Percentiles rank a stretch among this genome's conserved stretches.
phyloP scores from a whole-genome alignment of 139 green algal genomes.

The Astrephomene gubernaculifera region DNA sequence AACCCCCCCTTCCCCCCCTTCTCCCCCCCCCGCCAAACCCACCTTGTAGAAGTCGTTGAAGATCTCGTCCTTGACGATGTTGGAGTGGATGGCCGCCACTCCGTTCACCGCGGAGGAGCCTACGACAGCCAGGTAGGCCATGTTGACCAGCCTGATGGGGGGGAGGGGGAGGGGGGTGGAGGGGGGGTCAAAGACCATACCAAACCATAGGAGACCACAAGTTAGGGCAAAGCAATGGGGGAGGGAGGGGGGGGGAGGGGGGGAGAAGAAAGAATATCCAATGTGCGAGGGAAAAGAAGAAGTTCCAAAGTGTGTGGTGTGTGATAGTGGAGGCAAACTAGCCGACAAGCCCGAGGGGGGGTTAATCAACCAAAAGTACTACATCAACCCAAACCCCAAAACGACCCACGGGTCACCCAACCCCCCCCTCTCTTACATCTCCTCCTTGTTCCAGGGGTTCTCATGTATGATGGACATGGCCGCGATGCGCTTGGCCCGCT shows the following conservation, averaged over 20 bases:
- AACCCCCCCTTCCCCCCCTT: background rate
- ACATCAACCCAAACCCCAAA: no score
- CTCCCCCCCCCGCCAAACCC: background rate
- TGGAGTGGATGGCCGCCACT: conserved; percentile 96
- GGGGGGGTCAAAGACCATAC: no score
- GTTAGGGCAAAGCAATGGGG: no score
- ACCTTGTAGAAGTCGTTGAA: conserved; percentile 82
- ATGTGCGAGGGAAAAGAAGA: no score
- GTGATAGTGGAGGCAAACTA: no score
- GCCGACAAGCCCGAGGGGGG: no score
- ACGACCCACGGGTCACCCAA: no score
- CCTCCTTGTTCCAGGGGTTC: conserved; percentile 89
- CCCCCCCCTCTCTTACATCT: conserved; percentile 73
- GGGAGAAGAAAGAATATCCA: background rate
- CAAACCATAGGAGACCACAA: no score
- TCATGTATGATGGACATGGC: conserved; percentile 87
- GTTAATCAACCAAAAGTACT: no score
- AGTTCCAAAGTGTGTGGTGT: no score
- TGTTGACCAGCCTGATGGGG: conserved; percentile 87
- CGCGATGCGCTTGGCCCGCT: conserved; percentile 65
- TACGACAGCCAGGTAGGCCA: conserved; percentile 96
- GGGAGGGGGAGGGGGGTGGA: background rate
- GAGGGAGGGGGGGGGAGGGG: background rate
- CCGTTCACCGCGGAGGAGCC: conserved; percentile 92
- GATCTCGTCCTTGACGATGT: conserved; percentile 92